Evolutionary conservation across 306 rosid species (phyloP).

Genomic region (Canavalia ensiformis): DNA sequence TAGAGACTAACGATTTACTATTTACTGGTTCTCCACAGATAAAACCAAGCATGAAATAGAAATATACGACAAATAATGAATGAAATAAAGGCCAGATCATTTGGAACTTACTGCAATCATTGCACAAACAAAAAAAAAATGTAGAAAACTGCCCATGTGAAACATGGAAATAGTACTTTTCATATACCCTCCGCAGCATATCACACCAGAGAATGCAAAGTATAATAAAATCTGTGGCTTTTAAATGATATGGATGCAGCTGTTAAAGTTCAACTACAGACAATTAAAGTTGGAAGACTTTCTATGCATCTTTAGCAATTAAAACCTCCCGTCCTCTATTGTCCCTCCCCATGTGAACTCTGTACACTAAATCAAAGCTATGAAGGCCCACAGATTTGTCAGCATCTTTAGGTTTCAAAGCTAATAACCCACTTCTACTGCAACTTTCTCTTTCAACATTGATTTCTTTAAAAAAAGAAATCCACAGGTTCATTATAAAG

Average conservation of each 20-base stretch:
- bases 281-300: conserved; percentile 45
- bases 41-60: conserved; percentile 40
- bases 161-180: conserved; percentile 29
- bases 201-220: conserved; percentile 11
- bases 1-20: not conserved
- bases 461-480: not conserved
- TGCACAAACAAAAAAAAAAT: not conserved
- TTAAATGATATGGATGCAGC: conserved; percentile 13
- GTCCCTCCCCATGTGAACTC: conserved; percentile 57
- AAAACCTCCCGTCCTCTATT: conserved; percentile 44
- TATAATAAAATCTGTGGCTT: not conserved
- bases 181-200: conserved; percentile 11
- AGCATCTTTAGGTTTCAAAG: conserved; percentile 37
- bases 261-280: conserved; percentile 36
- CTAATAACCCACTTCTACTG: conserved; percentile 25
- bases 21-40: not conserved
- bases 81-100: conserved; percentile 38
- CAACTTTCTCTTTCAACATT: conserved; percentile 46
- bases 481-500: conserved; percentile 34
- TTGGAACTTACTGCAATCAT: conserved; percentile 19
- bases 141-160: not conserved
- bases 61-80: conserved; percentile 20
- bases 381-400: conserved; percentile 54
- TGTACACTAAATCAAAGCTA: conserved; percentile 45
- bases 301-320: conserved; percentile 43